phyloP scores from a whole-genome alignment of 2,329 filamentous ascomycete species.

The Grosmannia penicillata region DNA sequence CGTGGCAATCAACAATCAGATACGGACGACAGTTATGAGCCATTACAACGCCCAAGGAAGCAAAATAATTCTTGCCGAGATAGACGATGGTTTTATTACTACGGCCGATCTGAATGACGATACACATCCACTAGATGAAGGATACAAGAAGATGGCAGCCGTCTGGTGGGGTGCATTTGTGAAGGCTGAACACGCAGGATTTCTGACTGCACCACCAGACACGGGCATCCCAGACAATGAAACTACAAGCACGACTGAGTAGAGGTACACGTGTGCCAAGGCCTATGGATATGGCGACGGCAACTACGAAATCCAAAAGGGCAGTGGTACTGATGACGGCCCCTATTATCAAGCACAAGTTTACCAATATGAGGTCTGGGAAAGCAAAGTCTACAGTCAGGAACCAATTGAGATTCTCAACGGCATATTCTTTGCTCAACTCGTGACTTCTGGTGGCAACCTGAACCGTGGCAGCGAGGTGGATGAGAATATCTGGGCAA shows the following conservation, averaged over 20 bases:
- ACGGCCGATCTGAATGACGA: background rate
- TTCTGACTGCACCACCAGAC: background rate
- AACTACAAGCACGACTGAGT: background rate
- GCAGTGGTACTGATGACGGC: background rate
- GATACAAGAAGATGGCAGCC: constrained; percentile 2
- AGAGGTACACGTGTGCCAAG: background rate
- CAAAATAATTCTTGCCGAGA: background rate
- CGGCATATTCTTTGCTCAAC: background rate
- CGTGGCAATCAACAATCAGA: background rate
- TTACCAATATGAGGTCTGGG: background rate
- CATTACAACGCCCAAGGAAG: background rate
- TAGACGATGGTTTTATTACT: background rate
- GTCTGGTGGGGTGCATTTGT: background rate
- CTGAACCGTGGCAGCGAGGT: background rate
- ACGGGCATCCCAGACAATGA: background rate
- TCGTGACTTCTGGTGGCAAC: background rate
- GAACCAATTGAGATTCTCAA: too few relatives aligned
- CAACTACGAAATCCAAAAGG: background rate
- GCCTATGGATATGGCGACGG: background rate
- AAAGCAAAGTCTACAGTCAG: background rate
- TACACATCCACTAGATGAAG: background rate
- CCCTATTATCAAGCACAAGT: background rate
- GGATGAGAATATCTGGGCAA: background rate
- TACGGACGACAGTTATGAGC: background rate
- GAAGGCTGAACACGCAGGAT: background rate